phyloP scores from a whole-genome alignment of 116 monocot species.

The Zostera marina region DNA sequence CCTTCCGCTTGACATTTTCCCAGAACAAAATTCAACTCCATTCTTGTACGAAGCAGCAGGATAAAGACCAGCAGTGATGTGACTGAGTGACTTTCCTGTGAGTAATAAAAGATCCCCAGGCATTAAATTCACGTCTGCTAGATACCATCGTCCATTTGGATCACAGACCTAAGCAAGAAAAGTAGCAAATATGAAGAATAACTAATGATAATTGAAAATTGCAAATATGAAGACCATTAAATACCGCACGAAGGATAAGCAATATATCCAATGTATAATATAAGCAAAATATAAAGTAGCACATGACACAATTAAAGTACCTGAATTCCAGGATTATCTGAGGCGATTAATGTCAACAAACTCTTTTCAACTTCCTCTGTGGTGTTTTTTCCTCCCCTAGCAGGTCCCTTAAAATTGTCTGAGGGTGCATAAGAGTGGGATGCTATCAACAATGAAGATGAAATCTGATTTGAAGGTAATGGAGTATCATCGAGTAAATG shows the following conservation, averaged over 20 bases:
- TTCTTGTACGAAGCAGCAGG: conserved; percentile 50
- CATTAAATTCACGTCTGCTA: conserved; percentile 45
- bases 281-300: neutral
- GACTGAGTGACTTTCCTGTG: conserved; percentile 74
- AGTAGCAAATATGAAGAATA: neutral
- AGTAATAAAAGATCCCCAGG: conserved; percentile 62
- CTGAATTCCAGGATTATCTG: conserved; percentile 71
- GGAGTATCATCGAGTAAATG: conserved; percentile 88
- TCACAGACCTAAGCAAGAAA: conserved; percentile 74
- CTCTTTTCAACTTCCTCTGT: conserved; percentile 65
- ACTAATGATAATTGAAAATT: neutral
- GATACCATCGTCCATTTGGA: conserved; percentile 89
- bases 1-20: conserved; percentile 31
- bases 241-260: too few relatives aligned
- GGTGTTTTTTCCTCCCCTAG: conserved; percentile 24
- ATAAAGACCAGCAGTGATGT: conserved; percentile 75
- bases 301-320: conserved; percentile 14
- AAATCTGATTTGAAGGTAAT: conserved; percentile 62
- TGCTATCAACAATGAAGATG: conserved; percentile 70
- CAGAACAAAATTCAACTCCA: conserved; percentile 18
- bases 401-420: conserved; percentile 26
- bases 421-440: conserved; percentile 30
- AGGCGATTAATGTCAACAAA: conserved; percentile 60
- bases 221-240: neutral
- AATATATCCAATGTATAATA: too few relatives aligned